Percentiles rank a stretch among this genome's conserved stretches.
Evolutionary conservation across 495 filamentous ascomycete species (phyloP).

Genomic region (Elaphomyces granulatus): DNA sequence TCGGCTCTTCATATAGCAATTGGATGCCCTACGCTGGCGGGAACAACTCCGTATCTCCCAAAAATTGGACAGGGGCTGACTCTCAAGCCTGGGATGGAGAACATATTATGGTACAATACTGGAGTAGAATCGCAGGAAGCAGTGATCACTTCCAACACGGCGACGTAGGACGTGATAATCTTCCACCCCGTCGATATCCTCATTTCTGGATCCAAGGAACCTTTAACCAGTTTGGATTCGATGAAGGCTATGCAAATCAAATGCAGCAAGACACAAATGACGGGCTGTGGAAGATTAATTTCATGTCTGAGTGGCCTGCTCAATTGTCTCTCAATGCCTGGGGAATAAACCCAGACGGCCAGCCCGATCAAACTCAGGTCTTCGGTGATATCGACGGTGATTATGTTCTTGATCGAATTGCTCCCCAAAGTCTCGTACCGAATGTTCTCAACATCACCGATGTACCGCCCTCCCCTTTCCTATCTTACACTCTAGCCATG

Average conservation of each 20-base stretch:
- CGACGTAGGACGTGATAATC: constrained; percentile 31
- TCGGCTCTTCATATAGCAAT: constrained; percentile 41
- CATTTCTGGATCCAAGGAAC: constrained; percentile 52
- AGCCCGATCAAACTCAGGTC: constrained; percentile 44
- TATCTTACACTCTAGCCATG: constrained; percentile 41
- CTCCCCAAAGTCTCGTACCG: constrained; percentile 41
- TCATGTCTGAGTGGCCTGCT: constrained; percentile 52
- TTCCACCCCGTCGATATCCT: constrained; percentile 38
- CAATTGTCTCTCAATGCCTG: constrained; percentile 52
- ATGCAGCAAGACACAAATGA: constrained; percentile 36
- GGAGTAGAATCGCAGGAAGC: constrained; percentile 47
- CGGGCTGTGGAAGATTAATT: constrained; percentile 45
- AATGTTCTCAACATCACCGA: constrained; percentile 48
- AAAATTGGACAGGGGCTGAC: constrained; percentile 47
- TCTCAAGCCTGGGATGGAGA: constrained; percentile 49
- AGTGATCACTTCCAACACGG: constrained; percentile 50
- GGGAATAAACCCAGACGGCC: constrained; percentile 52
- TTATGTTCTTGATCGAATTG: constrained; percentile 46
- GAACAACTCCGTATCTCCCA: constrained; percentile 28
- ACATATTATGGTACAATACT: constrained; percentile 56
- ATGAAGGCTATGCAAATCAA: constrained; percentile 43
- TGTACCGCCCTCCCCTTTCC: constrained; percentile 37
- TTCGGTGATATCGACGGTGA: constrained; percentile 49
- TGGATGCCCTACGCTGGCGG: constrained; percentile 45
- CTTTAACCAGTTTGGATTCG: constrained; percentile 56